Conservation (phyloP, 2,329 filamentous ascomycete species). For the Calonectria honghensis region DNA sequence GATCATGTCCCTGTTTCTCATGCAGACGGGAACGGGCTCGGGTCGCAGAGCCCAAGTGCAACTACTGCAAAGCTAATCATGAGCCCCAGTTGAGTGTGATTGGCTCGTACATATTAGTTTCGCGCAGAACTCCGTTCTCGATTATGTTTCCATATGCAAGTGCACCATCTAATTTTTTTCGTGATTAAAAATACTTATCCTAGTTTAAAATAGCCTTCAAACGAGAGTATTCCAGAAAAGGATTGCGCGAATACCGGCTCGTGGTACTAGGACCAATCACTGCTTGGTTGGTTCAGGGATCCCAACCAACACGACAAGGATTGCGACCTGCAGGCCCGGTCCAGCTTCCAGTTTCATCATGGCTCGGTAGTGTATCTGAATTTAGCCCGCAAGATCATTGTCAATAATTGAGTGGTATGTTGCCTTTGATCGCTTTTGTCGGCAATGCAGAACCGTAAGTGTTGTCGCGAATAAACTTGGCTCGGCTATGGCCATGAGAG, state of each 20-base stretch:
- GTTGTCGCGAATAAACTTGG: too few relatives aligned
- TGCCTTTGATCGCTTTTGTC: background rate
- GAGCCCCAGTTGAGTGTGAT: background rate
- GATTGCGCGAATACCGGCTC: background rate
- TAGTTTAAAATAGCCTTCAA: background rate
- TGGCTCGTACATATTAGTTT: background rate
- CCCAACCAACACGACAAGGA: background rate
- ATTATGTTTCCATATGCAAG: background rate
- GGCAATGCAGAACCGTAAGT: background rate
- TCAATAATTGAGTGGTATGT: background rate
- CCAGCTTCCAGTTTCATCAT: background rate
- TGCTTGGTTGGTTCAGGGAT: background rate
- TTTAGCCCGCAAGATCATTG: background rate
- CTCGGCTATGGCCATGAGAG: too few relatives aligned
- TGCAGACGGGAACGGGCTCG: background rate
- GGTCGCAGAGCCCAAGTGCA: too few relatives aligned
- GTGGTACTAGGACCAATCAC: background rate
- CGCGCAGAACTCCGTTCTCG: too few relatives aligned
- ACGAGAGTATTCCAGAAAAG: background rate
- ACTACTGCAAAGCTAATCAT: background rate
- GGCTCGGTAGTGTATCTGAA: background rate
- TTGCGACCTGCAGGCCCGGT: background rate
- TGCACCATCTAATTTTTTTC: background rate
- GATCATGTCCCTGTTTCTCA: background rate
- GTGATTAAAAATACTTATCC: accelerated